Evolutionary conservation across 1,284 basidiomycete genomes (phyloP).

Genomic region (Austroboletus novae-zelandiae): DNA sequence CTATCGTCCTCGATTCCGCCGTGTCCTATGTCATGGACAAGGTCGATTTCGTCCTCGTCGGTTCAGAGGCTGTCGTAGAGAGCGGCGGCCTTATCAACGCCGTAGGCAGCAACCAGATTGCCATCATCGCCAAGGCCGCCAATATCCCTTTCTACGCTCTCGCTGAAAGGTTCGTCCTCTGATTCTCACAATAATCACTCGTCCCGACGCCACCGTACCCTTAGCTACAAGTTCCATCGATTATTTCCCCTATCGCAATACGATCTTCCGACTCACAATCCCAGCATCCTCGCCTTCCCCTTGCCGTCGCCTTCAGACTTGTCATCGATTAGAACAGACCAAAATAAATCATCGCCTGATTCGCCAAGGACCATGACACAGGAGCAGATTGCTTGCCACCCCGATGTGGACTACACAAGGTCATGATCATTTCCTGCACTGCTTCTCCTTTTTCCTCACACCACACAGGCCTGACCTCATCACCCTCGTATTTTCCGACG

Average conservation of each 20-base stretch:
- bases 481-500: constrained; percentile 87
- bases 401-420: constrained; percentile 84
- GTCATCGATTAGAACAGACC: constrained; percentile 10
- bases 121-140: constrained; percentile 90
- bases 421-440: constrained; percentile 28
- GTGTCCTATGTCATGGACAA: constrained; percentile 97
- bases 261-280: constrained; percentile 86
- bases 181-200: constrained; percentile 15
- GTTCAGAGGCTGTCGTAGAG: constrained; percentile 96
- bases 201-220: constrained; percentile 26
- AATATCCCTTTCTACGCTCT: constrained; percentile 97
- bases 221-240: constrained; percentile 95
- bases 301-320: constrained; percentile 28
- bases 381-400: constrained; percentile 74
- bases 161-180: constrained; percentile 75
- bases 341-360: constrained; percentile 24
- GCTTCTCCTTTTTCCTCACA: constrained; percentile 25
- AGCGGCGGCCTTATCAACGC: constrained; percentile 88
- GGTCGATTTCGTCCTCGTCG: constrained; percentile 92
- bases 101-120: constrained; percentile 94
- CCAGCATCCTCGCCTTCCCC: constrained; percentile 67
- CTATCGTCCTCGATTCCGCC: constrained; percentile 93
- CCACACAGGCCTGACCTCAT: constrained; percentile 76
- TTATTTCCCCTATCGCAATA: constrained; percentile 96
- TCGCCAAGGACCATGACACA: constrained; percentile 54